phyloP scores from a whole-genome alignment of 177 flowering plant genomes.

The Vitis hybrid region DNA sequence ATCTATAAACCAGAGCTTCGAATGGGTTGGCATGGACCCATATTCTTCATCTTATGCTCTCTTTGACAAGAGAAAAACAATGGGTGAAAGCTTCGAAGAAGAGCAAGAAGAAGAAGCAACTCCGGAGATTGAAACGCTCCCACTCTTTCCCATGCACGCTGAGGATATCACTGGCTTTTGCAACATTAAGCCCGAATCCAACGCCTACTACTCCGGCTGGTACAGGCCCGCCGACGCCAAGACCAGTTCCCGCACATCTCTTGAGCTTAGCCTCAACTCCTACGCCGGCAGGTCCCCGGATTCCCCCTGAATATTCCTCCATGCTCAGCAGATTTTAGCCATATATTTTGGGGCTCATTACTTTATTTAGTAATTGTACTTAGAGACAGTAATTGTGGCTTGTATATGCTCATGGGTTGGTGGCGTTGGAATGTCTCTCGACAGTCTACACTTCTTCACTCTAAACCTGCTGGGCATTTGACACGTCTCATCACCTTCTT shows the following conservation, averaged over 20 bases:
- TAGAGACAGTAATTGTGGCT: too few species aligned
- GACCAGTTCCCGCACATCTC: constrained; percentile 39
- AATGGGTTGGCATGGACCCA: constrained; percentile 52
- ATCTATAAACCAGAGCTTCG: constrained; percentile 34
- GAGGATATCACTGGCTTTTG: constrained; percentile 35
- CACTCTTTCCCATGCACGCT: constrained; percentile 80
- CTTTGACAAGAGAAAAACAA: constrained; percentile 25
- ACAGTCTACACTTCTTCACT: too few species aligned
- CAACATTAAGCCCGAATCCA: constrained; percentile 18
- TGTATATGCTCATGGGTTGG: too few species aligned
- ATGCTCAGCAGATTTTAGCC: too few species aligned
- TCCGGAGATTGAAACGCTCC: constrained; percentile 70
- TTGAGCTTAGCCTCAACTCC: constrained; percentile 85
- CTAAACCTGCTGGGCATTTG: neutral
- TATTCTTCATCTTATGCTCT: constrained; percentile 28
- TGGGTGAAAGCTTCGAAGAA: constrained; percentile 12
- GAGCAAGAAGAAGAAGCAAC: constrained; percentile 25
- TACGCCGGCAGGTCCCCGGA: constrained; percentile 30
- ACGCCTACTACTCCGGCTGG: constrained; percentile 33
- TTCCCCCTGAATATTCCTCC: constrained; percentile 8
- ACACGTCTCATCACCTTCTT: constrained; percentile 10
- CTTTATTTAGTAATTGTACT: too few species aligned
- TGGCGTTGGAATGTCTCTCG: too few species aligned
- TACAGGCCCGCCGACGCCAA: constrained; percentile 16
- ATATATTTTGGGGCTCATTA: too few species aligned